Conservation (phyloP, 352 stramenopile species). For the Phytophthora pluvialis region DNA sequence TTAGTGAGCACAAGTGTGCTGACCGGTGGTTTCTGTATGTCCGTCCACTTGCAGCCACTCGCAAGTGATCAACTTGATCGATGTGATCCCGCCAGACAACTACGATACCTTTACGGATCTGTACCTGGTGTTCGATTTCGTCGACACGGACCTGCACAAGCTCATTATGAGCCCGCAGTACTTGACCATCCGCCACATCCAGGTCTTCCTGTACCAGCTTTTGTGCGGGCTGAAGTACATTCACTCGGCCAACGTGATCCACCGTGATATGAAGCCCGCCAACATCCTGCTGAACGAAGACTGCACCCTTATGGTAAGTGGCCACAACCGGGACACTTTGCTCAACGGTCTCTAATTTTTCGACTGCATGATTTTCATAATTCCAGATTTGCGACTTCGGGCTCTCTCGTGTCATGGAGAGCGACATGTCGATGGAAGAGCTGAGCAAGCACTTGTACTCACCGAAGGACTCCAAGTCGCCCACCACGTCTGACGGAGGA, state of each 20-base stretch:
- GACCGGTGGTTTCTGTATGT: neutral
- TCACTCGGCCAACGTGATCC: conserved; percentile 92
- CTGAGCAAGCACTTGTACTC: conserved; percentile 82
- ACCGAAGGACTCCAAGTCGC: conserved; percentile 79
- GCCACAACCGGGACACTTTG: neutral
- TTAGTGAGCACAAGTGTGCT: neutral
- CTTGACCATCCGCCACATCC: conserved; percentile 95
- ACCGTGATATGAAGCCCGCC: conserved; percentile 90
- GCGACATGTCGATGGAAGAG: conserved; percentile 78
- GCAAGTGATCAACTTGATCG: conserved; percentile 84
- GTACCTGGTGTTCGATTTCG: conserved; percentile 93
- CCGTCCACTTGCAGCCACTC: conserved; percentile 48
- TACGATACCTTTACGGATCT: conserved; percentile 90
- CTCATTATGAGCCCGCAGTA: conserved; percentile 94
- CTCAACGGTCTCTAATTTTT: neutral
- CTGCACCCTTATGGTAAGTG: conserved; percentile 78
- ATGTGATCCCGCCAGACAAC: conserved; percentile 85
- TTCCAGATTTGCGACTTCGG: conserved; percentile 85
- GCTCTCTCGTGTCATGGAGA: conserved; percentile 83
- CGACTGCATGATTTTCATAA: neutral
- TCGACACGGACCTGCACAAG: conserved; percentile 95
- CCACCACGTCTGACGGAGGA: conserved; percentile 71
- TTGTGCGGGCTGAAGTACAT: conserved; percentile 97
- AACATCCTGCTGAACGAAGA: conserved; percentile 92
- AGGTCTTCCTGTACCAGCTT: conserved; percentile 97